Base-by-base conservation (phyloP, 805 yeast species). In the Hanseniaspora vineae region DNA sequence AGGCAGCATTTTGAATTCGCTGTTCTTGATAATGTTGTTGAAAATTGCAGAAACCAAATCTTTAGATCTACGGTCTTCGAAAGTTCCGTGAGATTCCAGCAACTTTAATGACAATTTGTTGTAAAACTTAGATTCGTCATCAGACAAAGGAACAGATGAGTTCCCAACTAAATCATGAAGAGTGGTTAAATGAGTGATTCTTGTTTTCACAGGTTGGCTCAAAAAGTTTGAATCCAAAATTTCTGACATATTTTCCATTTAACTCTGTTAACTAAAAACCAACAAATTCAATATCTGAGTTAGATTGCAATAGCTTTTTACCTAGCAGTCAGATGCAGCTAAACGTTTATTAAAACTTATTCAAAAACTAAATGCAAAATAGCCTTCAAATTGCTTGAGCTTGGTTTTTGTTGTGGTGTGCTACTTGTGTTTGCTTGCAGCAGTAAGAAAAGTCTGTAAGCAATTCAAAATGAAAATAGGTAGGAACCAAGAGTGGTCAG, bases 61-160 rank as follows among this genome's bases (percentile, higher is more conserved):
- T 46, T 80, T 67, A 14, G 82, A 76, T 44, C 58, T 61, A 11
- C 64, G 52, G 56, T 80, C 84, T 52, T 68, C 73, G 51, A 77
- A 78, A 54, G 68, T 68, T 44, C 64, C 61, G 59, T 67, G 78
- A 2, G 81, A 72, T 44, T 67, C 67, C 51, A 80, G 63, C 44
- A 79, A 58, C 14, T 53, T 56, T 6, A 59, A 35, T 3, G 71
- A 62, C 6, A 68, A 56, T 44, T 58, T 55, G 18, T 58, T 55
- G 39, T 67, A 55, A 10, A 57, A 63, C 14, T 50, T 54, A 55
- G 57, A 17, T 51, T 48, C 29, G 51, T 48, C 47, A 53, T 58
- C 40, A 53, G 29, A 23, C 29, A 23, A 23, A 23, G 6, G 8
- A 8, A 44, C 18, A 47, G 50, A 42, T 3, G 23, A 35, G 13